phyloP scores from a whole-genome alignment of 495 filamentous ascomycete genomes.

The Penicillium diatomitis region DNA sequence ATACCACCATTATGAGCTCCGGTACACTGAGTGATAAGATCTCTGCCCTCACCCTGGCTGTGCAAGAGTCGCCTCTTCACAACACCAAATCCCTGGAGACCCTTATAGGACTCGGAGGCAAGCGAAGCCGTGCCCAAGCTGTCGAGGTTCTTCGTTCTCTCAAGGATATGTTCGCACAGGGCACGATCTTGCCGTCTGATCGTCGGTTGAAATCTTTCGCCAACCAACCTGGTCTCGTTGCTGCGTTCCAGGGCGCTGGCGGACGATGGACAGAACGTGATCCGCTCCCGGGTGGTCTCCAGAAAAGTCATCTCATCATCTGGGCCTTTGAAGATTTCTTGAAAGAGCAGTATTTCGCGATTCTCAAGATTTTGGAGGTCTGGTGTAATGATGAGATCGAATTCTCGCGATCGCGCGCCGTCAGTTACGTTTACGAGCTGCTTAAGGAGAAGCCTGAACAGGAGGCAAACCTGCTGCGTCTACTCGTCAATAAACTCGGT shows the following conservation, averaged over 20 bases:
- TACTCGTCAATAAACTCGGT: conserved; percentile 92
- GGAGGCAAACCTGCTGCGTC: conserved; percentile 82
- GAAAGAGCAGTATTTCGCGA: conserved; percentile 82
- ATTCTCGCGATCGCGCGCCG: conserved; percentile 73
- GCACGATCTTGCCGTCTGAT: conserved; percentile 71
- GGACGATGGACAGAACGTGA: conserved; percentile 57
- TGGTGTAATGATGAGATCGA: conserved; percentile 94
- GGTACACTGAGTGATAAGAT: conserved; percentile 96
- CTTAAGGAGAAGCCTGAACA: conserved; percentile 95
- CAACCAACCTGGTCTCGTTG: conserved; percentile 68
- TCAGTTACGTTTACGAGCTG: conserved; percentile 82
- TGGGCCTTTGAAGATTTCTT: conserved; percentile 96
- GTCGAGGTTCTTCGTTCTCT: conserved; percentile 84
- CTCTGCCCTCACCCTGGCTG: conserved; percentile 82
- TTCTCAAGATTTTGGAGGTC: conserved; percentile 77
- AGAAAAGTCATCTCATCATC: conserved; percentile 65
- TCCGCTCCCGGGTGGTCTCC: conserved; percentile 57
- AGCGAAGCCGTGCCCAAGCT: conserved; percentile 86
- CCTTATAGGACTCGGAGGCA: conserved; percentile 68
- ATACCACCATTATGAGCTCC: conserved; percentile 91
- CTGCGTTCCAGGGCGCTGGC: conserved; percentile 48
- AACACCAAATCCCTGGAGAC: conserved; percentile 81
- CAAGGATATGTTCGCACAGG: conserved; percentile 87
- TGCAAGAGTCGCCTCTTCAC: conserved; percentile 93
- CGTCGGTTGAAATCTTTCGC: conserved; percentile 71